These are phyloP conservation scores for Leptographium lundbergii DNA, from an alignment of 2,329 filamentous ascomycete species.

Conservation along the genomic window DNA sequence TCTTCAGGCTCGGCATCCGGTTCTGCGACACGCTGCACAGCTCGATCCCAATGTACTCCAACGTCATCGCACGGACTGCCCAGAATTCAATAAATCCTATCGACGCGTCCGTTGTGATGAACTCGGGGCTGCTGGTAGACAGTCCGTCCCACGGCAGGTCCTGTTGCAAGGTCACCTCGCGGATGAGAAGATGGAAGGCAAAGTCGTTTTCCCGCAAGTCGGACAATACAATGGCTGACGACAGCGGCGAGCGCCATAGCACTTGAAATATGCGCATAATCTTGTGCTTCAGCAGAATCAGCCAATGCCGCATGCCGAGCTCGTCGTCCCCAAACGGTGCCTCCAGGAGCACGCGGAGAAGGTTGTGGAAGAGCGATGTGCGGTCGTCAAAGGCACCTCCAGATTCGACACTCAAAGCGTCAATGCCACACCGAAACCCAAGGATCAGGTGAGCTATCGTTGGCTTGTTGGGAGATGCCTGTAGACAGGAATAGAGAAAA, in stretches of 20 bases:
- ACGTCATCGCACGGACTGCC: constrained; percentile 58
- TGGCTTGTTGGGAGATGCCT: constrained; percentile 60
- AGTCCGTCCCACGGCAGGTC: constrained; percentile 63
- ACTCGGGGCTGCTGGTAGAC: constrained; percentile 46
- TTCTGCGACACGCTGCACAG: constrained; percentile 65
- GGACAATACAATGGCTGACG: constrained; percentile 58
- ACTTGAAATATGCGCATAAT: constrained; percentile 63
- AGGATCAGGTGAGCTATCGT: constrained; percentile 85
- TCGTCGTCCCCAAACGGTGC: constrained; percentile 53
- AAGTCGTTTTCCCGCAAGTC: constrained; percentile 73
- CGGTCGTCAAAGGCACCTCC: constrained; percentile 59
- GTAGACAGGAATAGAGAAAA: constrained; percentile 71
- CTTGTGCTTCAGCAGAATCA: constrained; percentile 55
- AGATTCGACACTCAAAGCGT: constrained; percentile 53
- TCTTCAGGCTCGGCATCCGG: constrained; percentile 56
- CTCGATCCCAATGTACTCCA: constrained; percentile 79
- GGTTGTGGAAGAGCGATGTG: constrained; percentile 70
- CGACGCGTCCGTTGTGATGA: constrained; percentile 56
- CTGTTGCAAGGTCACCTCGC: constrained; percentile 57
- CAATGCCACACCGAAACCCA: constrained; percentile 69
- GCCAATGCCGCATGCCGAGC: constrained; percentile 49
- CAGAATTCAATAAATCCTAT: constrained; percentile 66
- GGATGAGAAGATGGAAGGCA: constrained; percentile 62
- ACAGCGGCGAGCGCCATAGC: constrained; percentile 74
- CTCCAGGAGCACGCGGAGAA: constrained; percentile 59